Conservation (phyloP, 108 stramenopile species). For the Pseudonitzschia multiseries region DNA sequence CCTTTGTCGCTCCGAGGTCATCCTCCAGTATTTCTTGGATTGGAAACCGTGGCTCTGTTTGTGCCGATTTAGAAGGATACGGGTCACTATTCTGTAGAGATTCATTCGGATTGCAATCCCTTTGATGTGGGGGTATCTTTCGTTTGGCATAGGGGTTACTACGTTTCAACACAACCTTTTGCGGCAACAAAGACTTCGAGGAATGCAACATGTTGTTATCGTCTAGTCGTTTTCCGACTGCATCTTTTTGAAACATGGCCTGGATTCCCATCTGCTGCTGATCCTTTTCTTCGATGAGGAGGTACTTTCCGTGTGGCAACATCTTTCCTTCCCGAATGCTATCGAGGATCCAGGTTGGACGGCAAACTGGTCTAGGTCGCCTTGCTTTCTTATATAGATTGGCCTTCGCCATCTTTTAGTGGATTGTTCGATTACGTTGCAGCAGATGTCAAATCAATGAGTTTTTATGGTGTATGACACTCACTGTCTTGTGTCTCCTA, state of each 20-base stretch:
- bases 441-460: background rate
- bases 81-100: background rate
- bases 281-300: conserved; percentile 38
- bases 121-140: background rate
- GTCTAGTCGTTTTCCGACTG: background rate
- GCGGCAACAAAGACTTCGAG: background rate
- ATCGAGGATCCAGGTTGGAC: conserved; percentile 76
- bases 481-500: too few species aligned
- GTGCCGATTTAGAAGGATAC: background rate
- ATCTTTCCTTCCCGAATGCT: conserved; percentile 48
- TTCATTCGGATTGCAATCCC: background rate
- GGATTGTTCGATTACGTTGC: background rate
- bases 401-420: conserved; percentile 56
- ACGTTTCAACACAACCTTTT: background rate
- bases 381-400: conserved; percentile 69
- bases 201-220: background rate
- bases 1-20: background rate
- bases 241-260: background rate
- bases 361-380: conserved; percentile 58
- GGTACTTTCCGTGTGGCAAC: conserved; percentile 68
- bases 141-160: background rate
- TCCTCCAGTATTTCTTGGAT: background rate
- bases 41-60: background rate
- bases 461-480: too few species aligned
- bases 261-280: conserved; percentile 16